Base-by-base conservation (phyloP, 2,329 filamentous ascomycete species). In the Phaeosphaeriaceae sp. region DNA sequence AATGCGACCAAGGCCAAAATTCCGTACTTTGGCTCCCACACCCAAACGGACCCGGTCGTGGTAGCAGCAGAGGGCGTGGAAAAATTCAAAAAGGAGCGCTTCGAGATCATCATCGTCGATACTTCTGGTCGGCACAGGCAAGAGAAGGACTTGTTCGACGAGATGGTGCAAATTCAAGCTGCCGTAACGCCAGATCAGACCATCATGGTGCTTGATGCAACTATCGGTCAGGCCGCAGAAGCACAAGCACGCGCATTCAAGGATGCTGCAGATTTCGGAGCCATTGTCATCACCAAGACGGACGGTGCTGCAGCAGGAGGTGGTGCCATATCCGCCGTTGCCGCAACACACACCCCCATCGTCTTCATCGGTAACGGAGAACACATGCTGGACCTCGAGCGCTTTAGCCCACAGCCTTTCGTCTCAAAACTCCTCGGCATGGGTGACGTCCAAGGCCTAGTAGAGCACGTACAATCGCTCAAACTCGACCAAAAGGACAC, bases 1-100 rank as follows among this genome's bases (percentile, higher is more conserved):
- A 99, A 99, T 73, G 94, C 94, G 1, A 97, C 92, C 28, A 99
- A 97, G 75, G 94, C 94, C 42, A 97, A 97, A 79, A 97, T 99
- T 43, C 94, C 94, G 8, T 99, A 99, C 82, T 99, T 95, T 73
- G 94, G 94, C 66, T 96, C 90, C 48, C 81, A 99, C 58, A 99
- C 93, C 2, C 92, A 99, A 77, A 97, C 92, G 6, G 94, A 99
- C 69, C 94, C 94, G 0, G 92, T 93, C 0, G 87, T 92, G 5
- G 94, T 99, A 15, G 93, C 94, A 0, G 84, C 86, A n/a, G 92
- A 97, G 62, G 94, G 94, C 77, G 94, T 99, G 26, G 92, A 96
- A 38, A 95, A 97, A 76, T 99, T 99, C 81, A 97, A 96, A 79
- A 97, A 97, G 80, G 94, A 99, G 78, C 85, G 87, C 39, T 99